A percentile compares a stretch with the other conserved stretches of the same genome.
phyloP scores from a whole-genome alignment of 73 alveolate genomes.

The Paramecium primaurelia region DNA sequence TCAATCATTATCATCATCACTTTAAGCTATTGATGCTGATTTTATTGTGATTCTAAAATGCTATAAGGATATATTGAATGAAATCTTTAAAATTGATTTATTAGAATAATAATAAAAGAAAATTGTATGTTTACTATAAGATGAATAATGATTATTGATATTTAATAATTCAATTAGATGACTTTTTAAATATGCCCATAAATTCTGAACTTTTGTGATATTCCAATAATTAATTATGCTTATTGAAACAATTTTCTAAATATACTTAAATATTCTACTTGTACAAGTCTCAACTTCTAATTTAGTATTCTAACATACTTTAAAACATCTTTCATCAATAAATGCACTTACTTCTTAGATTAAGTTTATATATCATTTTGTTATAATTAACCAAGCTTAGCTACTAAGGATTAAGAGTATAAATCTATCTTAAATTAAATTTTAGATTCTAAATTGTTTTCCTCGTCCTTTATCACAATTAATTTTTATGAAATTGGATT shows the following conservation, averaged over 20 bases:
- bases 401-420: neutral
- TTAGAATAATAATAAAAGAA: neutral
- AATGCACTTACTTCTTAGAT: neutral
- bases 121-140: neutral
- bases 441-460: neutral
- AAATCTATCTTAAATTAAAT: neutral
- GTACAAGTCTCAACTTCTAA: neutral
- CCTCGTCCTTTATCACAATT: conserved; percentile 10
- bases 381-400: neutral
- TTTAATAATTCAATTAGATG: neutral
- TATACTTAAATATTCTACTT: neutral
- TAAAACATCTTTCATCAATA: neutral
- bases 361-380: neutral
- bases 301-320: neutral
- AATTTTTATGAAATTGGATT: conserved; percentile 7
- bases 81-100: neutral
- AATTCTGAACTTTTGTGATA: neutral
- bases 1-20: neutral
- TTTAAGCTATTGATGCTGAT: conserved; percentile 3
- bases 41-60: neutral
- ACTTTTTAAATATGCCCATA: neutral
- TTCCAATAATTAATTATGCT: neutral
- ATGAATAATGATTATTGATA: neutral
- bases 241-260: neutral
- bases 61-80: neutral